These are phyloP conservation scores for Blastomyces parvus DNA, from an alignment of 2,329 filamentous ascomycete species.

Conservation along the genomic window DNA sequence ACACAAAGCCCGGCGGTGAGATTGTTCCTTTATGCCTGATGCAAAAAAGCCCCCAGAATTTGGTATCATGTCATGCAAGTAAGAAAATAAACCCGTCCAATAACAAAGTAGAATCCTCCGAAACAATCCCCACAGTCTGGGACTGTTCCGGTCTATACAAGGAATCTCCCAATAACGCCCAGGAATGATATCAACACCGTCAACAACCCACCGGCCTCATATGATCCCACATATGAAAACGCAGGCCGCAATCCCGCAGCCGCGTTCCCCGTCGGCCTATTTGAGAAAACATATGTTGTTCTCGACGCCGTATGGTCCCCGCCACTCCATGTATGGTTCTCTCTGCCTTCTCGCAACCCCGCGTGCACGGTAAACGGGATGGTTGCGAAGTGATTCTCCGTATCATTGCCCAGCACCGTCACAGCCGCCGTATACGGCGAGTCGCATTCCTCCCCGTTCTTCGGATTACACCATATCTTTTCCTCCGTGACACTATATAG, in stretches of 20 bases:
- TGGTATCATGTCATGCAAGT: background rate
- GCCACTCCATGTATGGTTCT: conserved; percentile 1
- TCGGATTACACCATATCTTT: background rate
- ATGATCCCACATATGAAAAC: background rate
- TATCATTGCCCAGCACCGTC: conserved; percentile 8
- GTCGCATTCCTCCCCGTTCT: background rate
- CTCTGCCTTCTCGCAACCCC: conserved; percentile 1
- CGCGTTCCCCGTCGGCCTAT: conserved; percentile 1
- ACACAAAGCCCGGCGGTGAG: too few relatives aligned
- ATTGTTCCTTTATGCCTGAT: background rate
- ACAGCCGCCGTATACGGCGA: background rate
- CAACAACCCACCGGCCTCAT: background rate
- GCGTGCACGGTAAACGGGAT: conserved; percentile 7
- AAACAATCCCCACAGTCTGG: background rate
- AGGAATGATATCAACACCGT: background rate
- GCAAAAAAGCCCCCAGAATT: background rate
- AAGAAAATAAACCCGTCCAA: background rate
- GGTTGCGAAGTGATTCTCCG: conserved; percentile 8
- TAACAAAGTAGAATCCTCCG: background rate
- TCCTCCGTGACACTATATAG: conserved; percentile 1
- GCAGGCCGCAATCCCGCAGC: background rate
- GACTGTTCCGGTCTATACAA: background rate
- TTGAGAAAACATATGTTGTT: conserved; percentile 3
- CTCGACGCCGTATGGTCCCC: background rate
- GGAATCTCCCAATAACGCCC: background rate